A percentile compares a stretch with the other conserved stretches of the same genome.
Conservation (phyloP, 2,329 filamentous ascomycete species). For the Aciculosporium take region DNA sequence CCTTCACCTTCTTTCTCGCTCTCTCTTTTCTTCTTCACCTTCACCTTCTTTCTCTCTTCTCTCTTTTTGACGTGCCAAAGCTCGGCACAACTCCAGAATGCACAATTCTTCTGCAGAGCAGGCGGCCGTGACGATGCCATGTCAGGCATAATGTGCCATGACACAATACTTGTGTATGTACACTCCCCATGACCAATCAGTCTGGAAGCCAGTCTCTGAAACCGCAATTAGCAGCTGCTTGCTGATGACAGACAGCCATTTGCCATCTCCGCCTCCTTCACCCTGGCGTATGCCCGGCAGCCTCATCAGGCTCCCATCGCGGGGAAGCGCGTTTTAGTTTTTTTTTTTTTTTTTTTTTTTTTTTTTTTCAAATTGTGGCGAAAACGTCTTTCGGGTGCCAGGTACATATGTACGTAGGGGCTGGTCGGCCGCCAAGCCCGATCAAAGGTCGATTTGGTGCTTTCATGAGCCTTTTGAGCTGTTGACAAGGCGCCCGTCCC, state of each 20-base stretch:
- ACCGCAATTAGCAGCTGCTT: too few species aligned
- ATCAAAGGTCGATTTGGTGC: neutral
- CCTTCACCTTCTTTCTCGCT: too few species aligned
- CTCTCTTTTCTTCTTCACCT: neutral
- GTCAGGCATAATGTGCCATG: neutral
- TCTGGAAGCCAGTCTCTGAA: too few species aligned
- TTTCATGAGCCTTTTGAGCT: neutral
- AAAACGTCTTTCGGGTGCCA: neutral
- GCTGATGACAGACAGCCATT: too few species aligned
- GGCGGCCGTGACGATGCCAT: neutral
- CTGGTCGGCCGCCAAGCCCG: neutral
- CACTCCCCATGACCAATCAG: too few species aligned
- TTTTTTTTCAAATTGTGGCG: neutral
- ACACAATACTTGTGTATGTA: too few species aligned
- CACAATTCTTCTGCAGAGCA: neutral
- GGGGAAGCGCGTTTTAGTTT: too few species aligned
- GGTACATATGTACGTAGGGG: too few species aligned
- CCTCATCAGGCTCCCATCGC: conserved; percentile 1
- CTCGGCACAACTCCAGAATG: neutral
- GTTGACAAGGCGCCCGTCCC: too few species aligned
- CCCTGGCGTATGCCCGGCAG: neutral
- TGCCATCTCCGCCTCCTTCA: too few species aligned
- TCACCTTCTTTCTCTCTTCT: neutral
- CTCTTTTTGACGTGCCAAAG: neutral
- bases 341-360: too few species aligned